Evolutionary conservation across 768 basidiomycete genomes (phyloP), one percentile per base, ranked within the genome.

Genomic region (Kwoniella bestiolae): DNA sequence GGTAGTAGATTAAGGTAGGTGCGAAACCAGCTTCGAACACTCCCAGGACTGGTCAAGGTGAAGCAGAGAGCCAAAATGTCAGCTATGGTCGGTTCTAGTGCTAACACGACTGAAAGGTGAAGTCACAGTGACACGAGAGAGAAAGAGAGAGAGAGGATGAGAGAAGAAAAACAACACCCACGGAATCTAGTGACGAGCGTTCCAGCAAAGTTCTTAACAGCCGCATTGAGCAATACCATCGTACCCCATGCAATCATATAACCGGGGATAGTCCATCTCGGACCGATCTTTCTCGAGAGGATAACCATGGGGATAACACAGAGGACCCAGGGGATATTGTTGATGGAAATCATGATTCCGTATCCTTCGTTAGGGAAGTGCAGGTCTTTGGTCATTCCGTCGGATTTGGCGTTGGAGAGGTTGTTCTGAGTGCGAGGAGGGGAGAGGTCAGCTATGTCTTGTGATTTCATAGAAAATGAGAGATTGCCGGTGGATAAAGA

Each of bases 1-100:
- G 79, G 68, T 85, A 85, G 72, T 83, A 85, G 3, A 86, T 83
- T n/a, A 69, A 38, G 26, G 59, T 49, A 16, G 63, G 38, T 25
- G 71, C 68, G 32, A 73, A 73, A 31, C 66, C 68, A 46, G 71
- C 71, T 38, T 70, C 68, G 41, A 70, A 69, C 1, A 51, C 59
- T 46, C 71, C 71, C 35, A 73, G 65, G 21, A 69, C 65, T 63
- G 14, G 11, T 25, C 8, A 5, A 47, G 9, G 16, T 16, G 16
- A 29, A 26, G 31, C 28, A 51, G 46, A 38, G 35, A 5, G 18
- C 4, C 11, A 5, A 38, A 12, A 38, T n/a, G 32, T 44, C 21
- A 57, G 56, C n/a, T n/a, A n/a, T n/a, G n/a, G n/a, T n/a, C n/a
- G n/a, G n/a, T n/a, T n/a, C n/a, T n/a, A n/a, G n/a, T n/a, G n/a